Evolutionary conservation across 2,329 filamentous ascomycete genomes (phyloP), one percentile per base, ranked within the genome.

Genomic region (Monosporascus ibericus): DNA sequence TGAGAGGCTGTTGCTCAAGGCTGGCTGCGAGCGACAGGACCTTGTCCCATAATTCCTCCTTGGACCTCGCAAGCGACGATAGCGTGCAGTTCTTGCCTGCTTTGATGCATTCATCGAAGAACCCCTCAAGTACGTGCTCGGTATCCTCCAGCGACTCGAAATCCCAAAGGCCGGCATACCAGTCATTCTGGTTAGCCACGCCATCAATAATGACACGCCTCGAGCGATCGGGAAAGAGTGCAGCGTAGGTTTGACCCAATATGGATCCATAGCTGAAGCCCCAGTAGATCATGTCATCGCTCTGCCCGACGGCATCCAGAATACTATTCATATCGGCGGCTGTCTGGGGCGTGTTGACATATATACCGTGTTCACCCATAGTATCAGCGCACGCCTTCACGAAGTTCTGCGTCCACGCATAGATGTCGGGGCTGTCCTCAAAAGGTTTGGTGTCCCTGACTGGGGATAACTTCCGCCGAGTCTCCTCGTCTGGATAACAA

Each of bases 321-420:
- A 78, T 77, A 14, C 64, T 71, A 55, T 77, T 76, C 74, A 79
- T 78, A 53, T 79, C 76, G 34, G 75, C 73, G 9, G 74, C 76
- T 1, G 74, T 75, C 58, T 78, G 75, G 0, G 75, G 75, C 0
- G 76, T 78, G 52, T 78, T 77, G 53, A 77, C 63, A 54, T 77
- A 76, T 7, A 56, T 57, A 3, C 69, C 72, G 54, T 76, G 62
- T 47, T 75, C 72, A 0, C 73, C 74, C 68, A 72, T 73, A 1
- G 63, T 74, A 11, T 78, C 74, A 5, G 59, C 54, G 47, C 75
- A 78, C 0, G 72, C 70, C 11, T 61, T 64, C 3, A 67, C 74
- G 48, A 65, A 70, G 52, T 74, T 75, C 20, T 67, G 59, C 1
- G 73, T 63, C 70, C 70, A 74, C 0, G 72, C 70, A 44, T 66